Conservation (phyloP, 2,329 filamentous ascomycete species). For the Cadophora sp. region DNA sequence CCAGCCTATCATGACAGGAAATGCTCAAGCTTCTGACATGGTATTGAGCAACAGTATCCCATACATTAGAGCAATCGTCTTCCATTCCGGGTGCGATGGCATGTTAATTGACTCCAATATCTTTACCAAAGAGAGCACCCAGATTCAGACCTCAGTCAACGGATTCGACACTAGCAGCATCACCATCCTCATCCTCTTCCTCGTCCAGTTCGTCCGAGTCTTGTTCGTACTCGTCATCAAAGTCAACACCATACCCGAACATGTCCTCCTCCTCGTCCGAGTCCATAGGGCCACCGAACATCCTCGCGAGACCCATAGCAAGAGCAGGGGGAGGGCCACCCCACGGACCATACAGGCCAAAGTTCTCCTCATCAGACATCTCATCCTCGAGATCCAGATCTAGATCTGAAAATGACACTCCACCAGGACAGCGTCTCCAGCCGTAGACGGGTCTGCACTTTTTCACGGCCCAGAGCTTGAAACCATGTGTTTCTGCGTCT, state of each 20-base stretch:
- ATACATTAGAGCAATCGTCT: not conserved
- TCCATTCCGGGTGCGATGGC: not conserved
- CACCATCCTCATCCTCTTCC: not conserved
- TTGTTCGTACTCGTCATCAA: slow-evolving; percentile 1
- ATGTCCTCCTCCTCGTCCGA: not conserved
- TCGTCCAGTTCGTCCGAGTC: not conserved
- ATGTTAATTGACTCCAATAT: not conserved
- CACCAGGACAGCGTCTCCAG: slow-evolving; percentile 29
- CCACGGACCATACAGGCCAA: slow-evolving; percentile 1
- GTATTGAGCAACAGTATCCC: not conserved
- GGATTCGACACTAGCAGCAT: slow-evolving; percentile 11
- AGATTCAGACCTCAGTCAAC: slow-evolving; percentile 4
- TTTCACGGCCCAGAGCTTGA: slow-evolving; percentile 14
- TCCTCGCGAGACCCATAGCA: not conserved
- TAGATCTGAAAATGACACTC: slow-evolving; percentile 8
- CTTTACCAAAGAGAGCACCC: not conserved
- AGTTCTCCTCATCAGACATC: slow-evolving; percentile 6
- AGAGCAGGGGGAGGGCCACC: not conserved
- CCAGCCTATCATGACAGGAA: no score
- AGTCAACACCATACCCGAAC: slow-evolving; percentile 2
- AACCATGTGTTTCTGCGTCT: slow-evolving; percentile 3
- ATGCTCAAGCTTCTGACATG: not conserved
- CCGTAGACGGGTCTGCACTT: slow-evolving; percentile 28
- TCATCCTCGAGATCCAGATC: slow-evolving; percentile 16
- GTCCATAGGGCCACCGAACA: slow-evolving; percentile 1